Evolutionary conservation across 345 rosid species (phyloP).

Genomic region (Erucastrum elatum): DNA sequence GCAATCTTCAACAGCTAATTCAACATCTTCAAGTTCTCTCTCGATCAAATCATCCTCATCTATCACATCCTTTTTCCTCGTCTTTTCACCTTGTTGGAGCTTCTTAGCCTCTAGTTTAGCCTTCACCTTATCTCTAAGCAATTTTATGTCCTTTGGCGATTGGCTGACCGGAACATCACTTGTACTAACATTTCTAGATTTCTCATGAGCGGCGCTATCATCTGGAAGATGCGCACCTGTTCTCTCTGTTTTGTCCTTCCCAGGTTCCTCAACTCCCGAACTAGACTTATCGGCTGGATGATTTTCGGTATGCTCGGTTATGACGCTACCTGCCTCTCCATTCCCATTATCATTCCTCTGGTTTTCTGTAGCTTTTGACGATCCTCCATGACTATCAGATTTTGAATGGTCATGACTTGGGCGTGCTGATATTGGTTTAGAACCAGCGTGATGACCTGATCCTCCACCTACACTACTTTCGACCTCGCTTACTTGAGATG

Average conservation of each 20-base stretch:
- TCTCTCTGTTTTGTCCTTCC: conserved; percentile 54
- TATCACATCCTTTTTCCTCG: conserved; percentile 58
- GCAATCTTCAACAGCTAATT: conserved; percentile 67
- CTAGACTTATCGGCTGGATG: conserved; percentile 42
- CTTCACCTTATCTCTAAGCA: conserved; percentile 73
- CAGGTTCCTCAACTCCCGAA: conserved; percentile 44
- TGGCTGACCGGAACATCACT: conserved; percentile 67
- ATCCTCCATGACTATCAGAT: conserved; percentile 50
- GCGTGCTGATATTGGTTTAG: conserved; percentile 49
- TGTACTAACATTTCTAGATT: conserved; percentile 44
- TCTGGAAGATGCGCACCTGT: conserved; percentile 56
- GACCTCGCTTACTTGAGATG: conserved; percentile 75
- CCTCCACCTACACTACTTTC: conserved; percentile 83
- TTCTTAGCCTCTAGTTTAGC: conserved; percentile 77
- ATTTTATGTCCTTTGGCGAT: conserved; percentile 76
- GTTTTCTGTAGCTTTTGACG: conserved; percentile 46
- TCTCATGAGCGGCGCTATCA: conserved; percentile 41
- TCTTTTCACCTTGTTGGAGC: conserved; percentile 69
- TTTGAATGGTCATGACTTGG: conserved; percentile 48
- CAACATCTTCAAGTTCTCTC: conserved; percentile 78
- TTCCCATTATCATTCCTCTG: conserved; percentile 63
- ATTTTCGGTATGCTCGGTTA: conserved; percentile 57
- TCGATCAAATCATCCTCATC: conserved; percentile 92
- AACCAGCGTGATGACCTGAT: conserved; percentile 43
- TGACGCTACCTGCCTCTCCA: conserved; percentile 71